Conservation (phyloP, 73 alveolate genomes). For the Paraurostyla sp. region DNA sequence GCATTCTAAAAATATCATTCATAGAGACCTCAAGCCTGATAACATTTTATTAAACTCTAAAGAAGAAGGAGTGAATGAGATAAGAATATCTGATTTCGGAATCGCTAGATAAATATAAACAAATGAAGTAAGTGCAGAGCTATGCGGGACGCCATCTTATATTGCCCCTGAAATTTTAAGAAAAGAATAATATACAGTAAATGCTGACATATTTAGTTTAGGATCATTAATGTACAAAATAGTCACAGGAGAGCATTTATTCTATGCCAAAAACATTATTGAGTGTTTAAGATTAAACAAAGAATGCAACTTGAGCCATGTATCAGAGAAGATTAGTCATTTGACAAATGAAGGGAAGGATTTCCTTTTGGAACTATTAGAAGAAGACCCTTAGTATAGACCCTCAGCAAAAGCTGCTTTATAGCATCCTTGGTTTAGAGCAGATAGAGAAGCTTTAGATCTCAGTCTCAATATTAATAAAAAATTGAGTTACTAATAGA, state of each 20-base stretch:
- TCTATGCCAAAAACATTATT: background rate
- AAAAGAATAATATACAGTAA: background rate
- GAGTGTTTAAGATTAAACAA: background rate
- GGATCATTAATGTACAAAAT: constrained; percentile 24
- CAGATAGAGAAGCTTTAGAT: background rate
- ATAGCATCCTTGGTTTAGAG: constrained; percentile 85
- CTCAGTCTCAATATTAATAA: background rate
- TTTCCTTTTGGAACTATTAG: constrained; percentile 71
- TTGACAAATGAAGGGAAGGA: constrained; percentile 75
- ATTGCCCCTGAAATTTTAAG: constrained; percentile 26
- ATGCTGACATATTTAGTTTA: constrained; percentile 25
- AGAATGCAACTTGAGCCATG: background rate
- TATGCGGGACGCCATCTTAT: constrained; percentile 31
- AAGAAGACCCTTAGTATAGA: constrained; percentile 79
- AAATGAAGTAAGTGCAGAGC: background rate
- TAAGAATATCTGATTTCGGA: constrained; percentile 29
- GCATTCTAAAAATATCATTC: too few species aligned
- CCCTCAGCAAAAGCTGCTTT: constrained; percentile 68
- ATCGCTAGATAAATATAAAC: background rate
- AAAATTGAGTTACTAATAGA: too few species aligned
- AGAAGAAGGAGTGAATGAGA: background rate
- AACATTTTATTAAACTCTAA: background rate
- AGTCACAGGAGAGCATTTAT: background rate
- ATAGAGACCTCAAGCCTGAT: background rate
- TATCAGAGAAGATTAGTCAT: constrained; percentile 48